These are phyloP conservation scores for Coprinopsis strossmayeri DNA, from an alignment of 768 basidiomycete genomes.

Conservation along the genomic window DNA sequence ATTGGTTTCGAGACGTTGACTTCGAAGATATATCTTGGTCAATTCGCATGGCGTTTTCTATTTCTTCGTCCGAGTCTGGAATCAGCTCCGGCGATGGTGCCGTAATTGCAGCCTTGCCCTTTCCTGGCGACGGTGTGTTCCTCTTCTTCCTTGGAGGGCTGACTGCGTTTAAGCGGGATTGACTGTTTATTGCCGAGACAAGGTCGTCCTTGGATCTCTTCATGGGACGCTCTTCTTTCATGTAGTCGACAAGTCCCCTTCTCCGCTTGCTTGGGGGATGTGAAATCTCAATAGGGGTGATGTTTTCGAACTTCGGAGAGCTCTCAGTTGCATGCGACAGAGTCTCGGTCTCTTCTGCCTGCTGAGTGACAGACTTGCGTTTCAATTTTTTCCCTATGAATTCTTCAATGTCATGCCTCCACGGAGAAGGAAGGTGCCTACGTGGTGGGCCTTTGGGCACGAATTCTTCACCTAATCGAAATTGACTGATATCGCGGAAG, in stretches of 20 bases:
- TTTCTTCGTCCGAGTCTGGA: constrained; percentile 27
- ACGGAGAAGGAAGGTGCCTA: constrained; percentile 20
- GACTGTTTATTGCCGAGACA: background rate
- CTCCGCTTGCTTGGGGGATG: constrained; percentile 1
- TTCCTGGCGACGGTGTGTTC: constrained; percentile 1
- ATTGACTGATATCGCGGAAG: constrained; percentile 37
- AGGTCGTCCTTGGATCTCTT: background rate
- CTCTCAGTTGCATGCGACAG: too few species aligned
- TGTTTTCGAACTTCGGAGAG: background rate
- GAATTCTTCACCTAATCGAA: constrained; percentile 49
- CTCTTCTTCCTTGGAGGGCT: background rate
- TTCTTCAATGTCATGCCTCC: background rate
- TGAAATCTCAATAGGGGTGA: background rate
- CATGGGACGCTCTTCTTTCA: background rate
- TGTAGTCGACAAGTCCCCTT: background rate
- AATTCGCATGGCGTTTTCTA: constrained; percentile 7
- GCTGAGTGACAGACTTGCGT: background rate
- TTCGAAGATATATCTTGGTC: background rate
- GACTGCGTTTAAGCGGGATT: background rate
- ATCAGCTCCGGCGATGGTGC: constrained; percentile 20
- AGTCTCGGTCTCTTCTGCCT: too few species aligned
- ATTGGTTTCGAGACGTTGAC: background rate
- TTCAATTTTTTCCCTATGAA: constrained; percentile 2
- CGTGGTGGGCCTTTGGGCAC: constrained; percentile 54
- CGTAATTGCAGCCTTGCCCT: constrained; percentile 1